Conservation (phyloP, 306 rosid genomes). For the Carpinus fangiana region DNA sequence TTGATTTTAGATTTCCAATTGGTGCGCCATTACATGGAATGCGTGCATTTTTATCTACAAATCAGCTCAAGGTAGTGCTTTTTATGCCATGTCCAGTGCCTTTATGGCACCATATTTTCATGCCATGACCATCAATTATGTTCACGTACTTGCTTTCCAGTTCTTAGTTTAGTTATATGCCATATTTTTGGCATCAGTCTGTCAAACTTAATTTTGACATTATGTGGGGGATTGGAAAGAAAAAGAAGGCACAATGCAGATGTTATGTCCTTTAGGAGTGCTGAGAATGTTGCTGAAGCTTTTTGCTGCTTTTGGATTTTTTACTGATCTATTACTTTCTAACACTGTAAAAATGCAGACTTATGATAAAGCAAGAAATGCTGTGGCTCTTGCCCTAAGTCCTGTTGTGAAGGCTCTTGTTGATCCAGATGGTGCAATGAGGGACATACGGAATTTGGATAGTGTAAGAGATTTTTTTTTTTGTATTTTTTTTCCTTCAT, state of each 20-base stretch:
- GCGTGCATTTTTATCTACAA: conserved; percentile 87
- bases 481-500: background rate
- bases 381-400: conserved; percentile 93
- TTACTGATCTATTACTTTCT: conserved; percentile 17
- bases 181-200: background rate
- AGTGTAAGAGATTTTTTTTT: conserved; percentile 53
- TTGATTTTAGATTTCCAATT: conserved; percentile 89
- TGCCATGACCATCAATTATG: conserved; percentile 12
- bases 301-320: conserved; percentile 4
- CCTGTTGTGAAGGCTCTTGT: conserved; percentile 97
- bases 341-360: conserved; percentile 52
- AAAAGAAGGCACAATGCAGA: background rate
- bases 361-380: conserved; percentile 97
- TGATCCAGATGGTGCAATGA: conserved; percentile 92
- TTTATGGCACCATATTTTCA: conserved; percentile 16
- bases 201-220: background rate
- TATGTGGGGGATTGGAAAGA: background rate
- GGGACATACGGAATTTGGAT: conserved; percentile 85
- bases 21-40: conserved; percentile 98
- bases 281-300: conserved; percentile 6
- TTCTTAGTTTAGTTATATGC: background rate
- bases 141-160: conserved; percentile 1
- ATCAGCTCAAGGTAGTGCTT: conserved; percentile 74
- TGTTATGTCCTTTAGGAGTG: background rate
- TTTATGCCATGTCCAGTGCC: conserved; percentile 6